These are phyloP conservation scores for Zoysia matrella DNA, from an alignment of 202 grass and related monocot genomes.

Conservation along the genomic window DNA sequence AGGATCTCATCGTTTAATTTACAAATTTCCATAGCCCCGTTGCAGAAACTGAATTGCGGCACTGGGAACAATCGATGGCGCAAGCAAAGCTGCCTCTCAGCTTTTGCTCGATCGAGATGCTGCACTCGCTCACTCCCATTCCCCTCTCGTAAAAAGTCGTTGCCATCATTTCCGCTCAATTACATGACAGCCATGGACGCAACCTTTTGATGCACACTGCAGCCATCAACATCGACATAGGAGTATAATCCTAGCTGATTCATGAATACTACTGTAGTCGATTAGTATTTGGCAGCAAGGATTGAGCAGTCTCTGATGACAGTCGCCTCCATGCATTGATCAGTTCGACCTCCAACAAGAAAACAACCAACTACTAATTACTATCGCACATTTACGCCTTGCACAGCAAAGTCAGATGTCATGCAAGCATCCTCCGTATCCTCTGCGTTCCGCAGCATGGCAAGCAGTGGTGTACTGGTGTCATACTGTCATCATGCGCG, in stretches of 20 bases:
- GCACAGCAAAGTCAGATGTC: background rate
- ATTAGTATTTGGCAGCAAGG: no score
- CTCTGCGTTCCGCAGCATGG: constrained; percentile 5
- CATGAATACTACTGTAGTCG: no score
- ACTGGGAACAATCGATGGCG: background rate
- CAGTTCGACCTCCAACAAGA: no score
- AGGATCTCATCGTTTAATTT: background rate
- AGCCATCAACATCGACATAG: background rate
- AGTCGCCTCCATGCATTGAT: no score
- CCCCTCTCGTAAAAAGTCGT: background rate
- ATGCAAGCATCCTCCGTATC: background rate
- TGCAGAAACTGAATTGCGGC: background rate
- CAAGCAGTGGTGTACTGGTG: background rate
- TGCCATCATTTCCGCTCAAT: constrained; percentile 12
- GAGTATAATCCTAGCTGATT: no score
- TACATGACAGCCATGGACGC: background rate
- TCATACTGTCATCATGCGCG: background rate
- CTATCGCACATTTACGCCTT: background rate
- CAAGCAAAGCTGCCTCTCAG: background rate
- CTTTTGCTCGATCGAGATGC: background rate
- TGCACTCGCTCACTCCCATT: background rate
- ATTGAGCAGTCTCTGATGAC: no score
- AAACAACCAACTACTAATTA: background rate
- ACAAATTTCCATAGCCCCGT: background rate
- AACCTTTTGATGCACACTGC: background rate